These are phyloP conservation scores for Tremellales sp. DNA, from an alignment of 1,284 basidiomycete species.

Conservation along the genomic window DNA sequence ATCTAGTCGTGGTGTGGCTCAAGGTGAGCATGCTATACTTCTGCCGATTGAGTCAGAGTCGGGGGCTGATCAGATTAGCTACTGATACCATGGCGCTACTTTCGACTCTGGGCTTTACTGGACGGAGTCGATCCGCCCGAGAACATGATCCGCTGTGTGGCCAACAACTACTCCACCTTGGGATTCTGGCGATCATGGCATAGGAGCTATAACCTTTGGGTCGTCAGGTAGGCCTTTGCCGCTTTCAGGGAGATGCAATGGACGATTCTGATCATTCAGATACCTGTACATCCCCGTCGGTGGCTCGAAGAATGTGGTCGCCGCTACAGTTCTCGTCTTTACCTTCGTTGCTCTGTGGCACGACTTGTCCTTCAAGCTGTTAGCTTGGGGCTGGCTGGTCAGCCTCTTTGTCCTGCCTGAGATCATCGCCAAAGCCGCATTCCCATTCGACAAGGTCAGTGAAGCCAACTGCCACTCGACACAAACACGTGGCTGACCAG, in stretches of 20 bases:
- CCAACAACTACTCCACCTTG: constrained; percentile 91
- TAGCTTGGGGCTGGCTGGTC: constrained; percentile 97
- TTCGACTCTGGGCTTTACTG: constrained; percentile 86
- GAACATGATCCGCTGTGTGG: constrained; percentile 98
- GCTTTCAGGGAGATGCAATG: constrained; percentile 2
- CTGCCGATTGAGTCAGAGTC: not conserved
- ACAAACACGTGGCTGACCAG: constrained; percentile 1
- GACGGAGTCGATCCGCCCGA: constrained; percentile 93
- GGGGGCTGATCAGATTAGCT: no score
- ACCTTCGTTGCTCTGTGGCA: constrained; percentile 99
- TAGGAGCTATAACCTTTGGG: constrained; percentile 93
- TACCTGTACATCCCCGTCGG: constrained; percentile 96
- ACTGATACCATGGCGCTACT: constrained; percentile 96
- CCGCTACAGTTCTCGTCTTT: constrained; percentile 79
- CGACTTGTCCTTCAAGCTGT: constrained; percentile 78
- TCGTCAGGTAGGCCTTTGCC: constrained; percentile 64
- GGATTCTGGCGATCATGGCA: constrained; percentile 99
- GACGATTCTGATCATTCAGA: constrained; percentile 35
- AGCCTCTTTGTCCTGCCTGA: constrained; percentile 89
- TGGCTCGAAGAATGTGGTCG: constrained; percentile 59
- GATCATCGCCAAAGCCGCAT: constrained; percentile 58
- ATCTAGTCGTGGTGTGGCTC: constrained; percentile 91
- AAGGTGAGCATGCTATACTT: constrained; percentile 60
- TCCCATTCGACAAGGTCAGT: constrained; percentile 64
- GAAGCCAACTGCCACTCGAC: not conserved